Evolutionary conservation across 2,329 filamentous ascomycete species (phyloP).

Genomic region (Acarospora socialis): DNA sequence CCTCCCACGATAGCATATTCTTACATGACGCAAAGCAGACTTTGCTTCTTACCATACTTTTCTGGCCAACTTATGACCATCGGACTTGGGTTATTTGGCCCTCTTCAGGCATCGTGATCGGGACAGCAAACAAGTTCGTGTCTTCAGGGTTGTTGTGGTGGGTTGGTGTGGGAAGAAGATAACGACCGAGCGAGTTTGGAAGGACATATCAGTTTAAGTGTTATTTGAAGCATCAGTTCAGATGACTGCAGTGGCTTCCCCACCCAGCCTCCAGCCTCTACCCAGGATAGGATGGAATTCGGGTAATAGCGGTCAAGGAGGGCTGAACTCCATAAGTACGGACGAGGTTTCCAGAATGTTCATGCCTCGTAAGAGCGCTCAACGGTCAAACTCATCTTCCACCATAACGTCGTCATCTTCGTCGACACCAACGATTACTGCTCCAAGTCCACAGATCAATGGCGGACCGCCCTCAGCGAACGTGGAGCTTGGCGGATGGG

Average conservation of each 20-base stretch:
- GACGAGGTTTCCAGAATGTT: conserved; percentile 82
- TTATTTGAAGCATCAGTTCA: conserved; percentile 17
- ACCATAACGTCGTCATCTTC: conserved; percentile 55
- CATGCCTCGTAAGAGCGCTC: conserved; percentile 72
- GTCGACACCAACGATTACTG: conserved; percentile 31
- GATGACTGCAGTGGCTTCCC: conserved; percentile 55
- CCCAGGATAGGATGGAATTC: conserved; percentile 47
- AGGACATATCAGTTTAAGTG: conserved; percentile 14
- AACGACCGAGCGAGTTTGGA: conserved; percentile 19
- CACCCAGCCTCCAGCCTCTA: conserved; percentile 47
- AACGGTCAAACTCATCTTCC: conserved; percentile 81
- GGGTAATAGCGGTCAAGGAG: conserved; percentile 44
- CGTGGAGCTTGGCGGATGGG: conserved; percentile 25
- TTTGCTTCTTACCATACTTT: too few relatives aligned
- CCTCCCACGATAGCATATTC: too few relatives aligned
- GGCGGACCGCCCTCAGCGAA: conserved; percentile 22
- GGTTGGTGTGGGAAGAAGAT: too few relatives aligned
- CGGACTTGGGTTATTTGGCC: too few relatives aligned
- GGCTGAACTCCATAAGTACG: conserved; percentile 57
- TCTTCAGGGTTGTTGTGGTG: too few relatives aligned
- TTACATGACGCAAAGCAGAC: too few relatives aligned
- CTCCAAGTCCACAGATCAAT: conserved; percentile 21
- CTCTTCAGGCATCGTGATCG: too few relatives aligned
- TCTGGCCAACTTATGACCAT: too few relatives aligned
- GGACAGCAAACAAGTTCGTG: too few relatives aligned